These are phyloP conservation scores for Melastoma candidum DNA, from an alignment of 441 rosid species.

Conservation along the genomic window DNA sequence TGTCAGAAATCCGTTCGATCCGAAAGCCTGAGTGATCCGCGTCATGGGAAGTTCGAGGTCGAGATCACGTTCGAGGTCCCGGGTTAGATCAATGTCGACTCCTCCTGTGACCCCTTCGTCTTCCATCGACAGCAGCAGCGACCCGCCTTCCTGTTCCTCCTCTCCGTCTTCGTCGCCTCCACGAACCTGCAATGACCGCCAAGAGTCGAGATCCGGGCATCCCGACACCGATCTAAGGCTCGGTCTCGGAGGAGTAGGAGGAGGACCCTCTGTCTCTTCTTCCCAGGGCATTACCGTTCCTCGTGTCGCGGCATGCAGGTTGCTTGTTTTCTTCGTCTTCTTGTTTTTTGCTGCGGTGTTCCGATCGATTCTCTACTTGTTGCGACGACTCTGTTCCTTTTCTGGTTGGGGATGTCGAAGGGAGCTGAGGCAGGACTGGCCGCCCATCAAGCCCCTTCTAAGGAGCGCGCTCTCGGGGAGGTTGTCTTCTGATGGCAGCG, in stretches of 20 bases:
- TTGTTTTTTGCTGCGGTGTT: not conserved
- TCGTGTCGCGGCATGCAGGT: slow-evolving; percentile 10
- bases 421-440: slow-evolving; percentile 20
- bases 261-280: slow-evolving; percentile 11
- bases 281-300: slow-evolving; percentile 7
- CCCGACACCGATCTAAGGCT: slow-evolving; percentile 27
- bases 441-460: slow-evolving; percentile 26
- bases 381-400: not conserved
- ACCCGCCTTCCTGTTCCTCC: not conserved
- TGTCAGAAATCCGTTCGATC: not conserved
- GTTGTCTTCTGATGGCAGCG: not conserved
- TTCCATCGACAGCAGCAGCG: slow-evolving; percentile 23
- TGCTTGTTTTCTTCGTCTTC: too few relatives aligned
- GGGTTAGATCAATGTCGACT: not conserved
- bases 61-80: not conserved
- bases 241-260: slow-evolving; percentile 17
- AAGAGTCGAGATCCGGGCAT: slow-evolving; percentile 8
- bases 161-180: slow-evolving; percentile 7
- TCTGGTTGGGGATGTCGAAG: slow-evolving; percentile 1
- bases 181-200: slow-evolving; percentile 1
- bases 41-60: not conserved
- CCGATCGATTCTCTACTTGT: not conserved
- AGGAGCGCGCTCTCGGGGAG: slow-evolving; percentile 19
- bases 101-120: slow-evolving; percentile 14
- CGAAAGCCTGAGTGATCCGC: not conserved